Evolutionary conservation across 2,329 filamentous ascomycete species (phyloP).

Genomic region (Fusarium beomiforme): DNA sequence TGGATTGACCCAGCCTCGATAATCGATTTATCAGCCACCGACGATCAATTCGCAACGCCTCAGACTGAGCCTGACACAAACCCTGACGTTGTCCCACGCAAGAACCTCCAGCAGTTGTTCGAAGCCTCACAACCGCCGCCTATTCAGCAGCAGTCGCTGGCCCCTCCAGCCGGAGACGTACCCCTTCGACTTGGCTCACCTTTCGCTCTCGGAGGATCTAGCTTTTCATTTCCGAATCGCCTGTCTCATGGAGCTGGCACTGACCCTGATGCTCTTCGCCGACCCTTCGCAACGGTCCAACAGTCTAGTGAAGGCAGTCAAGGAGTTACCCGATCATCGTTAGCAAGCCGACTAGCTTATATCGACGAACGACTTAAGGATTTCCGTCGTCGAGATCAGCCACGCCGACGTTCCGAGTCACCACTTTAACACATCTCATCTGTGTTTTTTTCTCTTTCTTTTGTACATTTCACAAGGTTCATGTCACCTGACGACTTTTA

Average conservation of each 20-base stretch:
- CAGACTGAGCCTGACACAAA: conserved; percentile 23
- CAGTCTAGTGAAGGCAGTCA: conserved; percentile 52
- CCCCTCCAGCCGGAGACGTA: conserved; percentile 47
- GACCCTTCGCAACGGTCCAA: conserved; percentile 68
- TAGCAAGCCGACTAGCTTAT: conserved; percentile 65
- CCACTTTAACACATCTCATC: conserved; percentile 52
- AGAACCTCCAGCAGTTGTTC: conserved; percentile 55
- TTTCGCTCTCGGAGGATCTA: conserved; percentile 61
- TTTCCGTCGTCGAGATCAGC: conserved; percentile 57
- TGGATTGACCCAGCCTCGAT: conserved; percentile 58
- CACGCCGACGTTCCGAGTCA: conserved; percentile 59
- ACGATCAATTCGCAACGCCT: conserved; percentile 50
- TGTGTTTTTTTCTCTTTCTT: conserved; percentile 31
- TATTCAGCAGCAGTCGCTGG: conserved; percentile 26
- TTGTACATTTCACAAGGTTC: conserved; percentile 34
- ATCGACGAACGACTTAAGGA: conserved; percentile 67
- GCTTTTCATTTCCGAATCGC: conserved; percentile 70
- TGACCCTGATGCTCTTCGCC: conserved; percentile 56
- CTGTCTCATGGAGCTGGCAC: conserved; percentile 58
- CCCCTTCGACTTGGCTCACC: conserved; percentile 68
- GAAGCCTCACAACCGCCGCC: conserved; percentile 43
- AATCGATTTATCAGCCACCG: conserved; percentile 34
- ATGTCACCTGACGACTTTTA: conserved; percentile 41
- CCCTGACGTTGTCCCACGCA: conserved; percentile 51
- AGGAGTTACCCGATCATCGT: conserved; percentile 53